A percentile compares a stretch with the other conserved stretches of the same genome.
Evolutionary conservation across 106 monocot genomes (phyloP).

Genomic region (Allium sativum): DNA sequence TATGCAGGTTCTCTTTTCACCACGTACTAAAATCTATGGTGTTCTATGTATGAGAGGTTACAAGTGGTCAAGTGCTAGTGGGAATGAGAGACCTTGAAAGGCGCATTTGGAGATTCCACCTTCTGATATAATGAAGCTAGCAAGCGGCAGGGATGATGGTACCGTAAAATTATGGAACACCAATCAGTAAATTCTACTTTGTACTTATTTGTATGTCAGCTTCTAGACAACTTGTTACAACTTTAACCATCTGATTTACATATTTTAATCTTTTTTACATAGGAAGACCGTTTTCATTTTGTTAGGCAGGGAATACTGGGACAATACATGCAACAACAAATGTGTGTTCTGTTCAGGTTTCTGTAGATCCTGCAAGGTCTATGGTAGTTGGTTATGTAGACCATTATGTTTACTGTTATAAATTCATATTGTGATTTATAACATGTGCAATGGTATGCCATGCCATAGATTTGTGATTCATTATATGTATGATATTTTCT

Average conservation of each 20-base stretch:
- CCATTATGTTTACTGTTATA: conserved; percentile 59
- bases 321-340: conserved; percentile 79
- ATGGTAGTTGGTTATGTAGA: conserved; percentile 76
- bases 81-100: conserved; percentile 81
- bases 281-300: neutral
- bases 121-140: conserved; percentile 66
- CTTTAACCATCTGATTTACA: conserved; percentile 8
- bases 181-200: conserved; percentile 84
- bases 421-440: too few species aligned
- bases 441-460: too few species aligned
- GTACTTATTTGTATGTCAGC: conserved; percentile 66
- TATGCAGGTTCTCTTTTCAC: neutral
- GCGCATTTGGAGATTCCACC: conserved; percentile 81
- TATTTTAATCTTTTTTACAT: neutral
- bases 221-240: conserved; percentile 28
- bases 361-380: conserved; percentile 43
- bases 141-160: conserved; percentile 81
- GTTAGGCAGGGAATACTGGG: conserved; percentile 60
- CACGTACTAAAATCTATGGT: neutral
- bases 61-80: conserved; percentile 40
- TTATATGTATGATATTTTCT: too few species aligned
- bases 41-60: conserved; percentile 73
- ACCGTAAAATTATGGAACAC: conserved; percentile 89
- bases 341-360: conserved; percentile 77
- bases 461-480: too few species aligned